Evolutionary conservation across 768 basidiomycete genomes (phyloP), one percentile per base, ranked within the genome.

Genomic region (Suillus brevipes): DNA sequence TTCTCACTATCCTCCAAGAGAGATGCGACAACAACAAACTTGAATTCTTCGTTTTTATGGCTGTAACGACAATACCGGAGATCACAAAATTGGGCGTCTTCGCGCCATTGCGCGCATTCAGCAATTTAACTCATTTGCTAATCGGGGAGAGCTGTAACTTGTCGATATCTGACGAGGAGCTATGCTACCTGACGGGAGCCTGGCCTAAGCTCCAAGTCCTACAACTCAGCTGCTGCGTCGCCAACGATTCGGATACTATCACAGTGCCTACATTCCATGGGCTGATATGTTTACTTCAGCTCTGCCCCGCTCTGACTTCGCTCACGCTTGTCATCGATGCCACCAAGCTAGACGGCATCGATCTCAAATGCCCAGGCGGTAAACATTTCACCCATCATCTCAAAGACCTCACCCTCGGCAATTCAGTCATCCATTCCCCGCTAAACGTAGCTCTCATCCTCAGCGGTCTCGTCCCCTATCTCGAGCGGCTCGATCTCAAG

Each of bases 161-260:
- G n/a, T n/a, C 56, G 56, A 6, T 73, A 5, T 65, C 65, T 50
- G 74, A 74, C 53, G 45, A 64, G 1, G 62, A 62, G 38, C 64
- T 73, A 0, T 34, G 63, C 13, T 56, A 66, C 43, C 43, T 75
- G 0, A 66, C 66, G 0, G 59, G 56, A 3, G 67, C 70, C 1
- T 74, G 73, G 74, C 70, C 74, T n/a, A 13, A 53, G 6, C 42
- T 75, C 0, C 65, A 74, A 61, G 59, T 63, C 5, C 74, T 74
- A 31, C 34, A 3, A 64, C 75, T n/a, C 49, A n/a, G 66, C 9
- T 65, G 67, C 2, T 72, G 40, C 31, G 65, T 68, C 47, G 34
- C 64, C 13, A 66, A 66, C 56, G 63, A 66, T 3, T 16, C 3
- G 38, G 38, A 40, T 40, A 40, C 38, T 16, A 40, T 31, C 2